Evolutionary conservation across 139 green algal genomes (phyloP), one percentile per base, ranked within the genome.

Genomic region (Chlamydomonas schloesseri): DNA sequence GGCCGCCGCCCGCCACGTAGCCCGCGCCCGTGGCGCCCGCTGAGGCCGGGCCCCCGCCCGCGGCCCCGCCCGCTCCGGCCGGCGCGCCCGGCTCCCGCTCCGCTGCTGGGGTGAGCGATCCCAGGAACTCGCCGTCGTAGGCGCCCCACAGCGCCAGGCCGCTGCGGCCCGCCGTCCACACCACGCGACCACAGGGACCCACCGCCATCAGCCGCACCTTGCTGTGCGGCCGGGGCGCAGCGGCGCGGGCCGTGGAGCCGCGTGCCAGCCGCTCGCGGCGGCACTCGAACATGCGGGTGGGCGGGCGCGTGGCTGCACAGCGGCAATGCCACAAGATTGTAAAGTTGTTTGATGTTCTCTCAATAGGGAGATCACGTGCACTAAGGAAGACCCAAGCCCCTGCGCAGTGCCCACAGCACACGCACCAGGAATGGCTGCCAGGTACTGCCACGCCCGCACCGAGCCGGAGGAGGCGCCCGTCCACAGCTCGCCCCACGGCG

Each of bases 401-500:
- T 58, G 53, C 13, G 13, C 53, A 23, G 13, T 15, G 15, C 53
- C 13, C 53, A 15, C 13, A 58, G 14, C 50, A 57, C 50, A 21
- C 50, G 29, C 28, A 80, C 69, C 55, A 11, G 68, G 69, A 29
- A 47, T 26, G 24, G 50, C 60, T 0, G 37, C 8, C 21, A 36
- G n/a, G 62, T 88, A 81, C 55, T 74, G 62, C 93, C 94, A 96
- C 8, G 86, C 72, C 2, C 94, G 84, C 28, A 97, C 67, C 58
- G 87, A 82, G 55, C 94, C 94, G 15, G 84, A 83, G 21, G 83
- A 88, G 20, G 81, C 91, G n/a, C 87, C 94, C 9, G 90, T 96
- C 94, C 94, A 97, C 70, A 97, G 87, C 14, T 95, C 91, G n/a
- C 94, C 94, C 81, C 88, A 89, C 0, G 86, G 69, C 2, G 84